phyloP scores from a whole-genome alignment of 1,284 basidiomycete species.

The Malassezia obtusa region DNA sequence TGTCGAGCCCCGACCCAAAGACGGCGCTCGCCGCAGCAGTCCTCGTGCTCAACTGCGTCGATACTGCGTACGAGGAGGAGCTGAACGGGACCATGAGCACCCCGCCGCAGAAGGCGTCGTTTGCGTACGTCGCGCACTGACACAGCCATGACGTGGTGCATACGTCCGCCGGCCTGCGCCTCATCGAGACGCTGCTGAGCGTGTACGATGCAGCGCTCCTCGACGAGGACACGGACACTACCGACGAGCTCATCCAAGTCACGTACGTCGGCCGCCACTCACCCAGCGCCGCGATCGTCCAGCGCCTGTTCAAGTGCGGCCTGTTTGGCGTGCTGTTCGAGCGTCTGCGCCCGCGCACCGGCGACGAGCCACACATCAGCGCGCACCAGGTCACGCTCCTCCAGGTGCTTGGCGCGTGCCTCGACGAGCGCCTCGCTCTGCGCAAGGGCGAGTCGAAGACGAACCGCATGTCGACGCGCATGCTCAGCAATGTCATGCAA shows the following conservation, averaged over 20 bases:
- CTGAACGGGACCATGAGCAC: neutral
- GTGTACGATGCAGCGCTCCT: slow-evolving; percentile 4
- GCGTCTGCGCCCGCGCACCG: neutral
- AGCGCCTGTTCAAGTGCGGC: neutral
- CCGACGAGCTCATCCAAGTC: neutral
- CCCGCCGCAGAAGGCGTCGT: neutral
- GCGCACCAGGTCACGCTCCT: slow-evolving; percentile 4
- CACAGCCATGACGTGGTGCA: neutral
- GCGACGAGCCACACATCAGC: neutral
- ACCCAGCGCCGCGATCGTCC: slow-evolving; percentile 1
- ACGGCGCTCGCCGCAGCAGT: slow-evolving; percentile 11
- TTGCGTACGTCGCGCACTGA: neutral
- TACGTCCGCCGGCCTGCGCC: neutral
- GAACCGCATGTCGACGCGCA: neutral
- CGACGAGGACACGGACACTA: neutral
- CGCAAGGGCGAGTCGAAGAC: neutral
- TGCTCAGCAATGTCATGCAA: neutral
- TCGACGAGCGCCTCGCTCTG: neutral
- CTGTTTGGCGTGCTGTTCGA: neutral
- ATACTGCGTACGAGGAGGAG: neutral
- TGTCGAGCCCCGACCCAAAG: slow-evolving; percentile 9
- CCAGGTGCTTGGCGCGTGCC: neutral
- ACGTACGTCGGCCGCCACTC: neutral
- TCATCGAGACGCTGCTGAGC: slow-evolving; percentile 3
- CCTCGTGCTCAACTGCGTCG: slow-evolving; percentile 6